phyloP scores from a whole-genome alignment of 2,329 filamentous ascomycete genomes.

The Xylariaceae sp. region DNA sequence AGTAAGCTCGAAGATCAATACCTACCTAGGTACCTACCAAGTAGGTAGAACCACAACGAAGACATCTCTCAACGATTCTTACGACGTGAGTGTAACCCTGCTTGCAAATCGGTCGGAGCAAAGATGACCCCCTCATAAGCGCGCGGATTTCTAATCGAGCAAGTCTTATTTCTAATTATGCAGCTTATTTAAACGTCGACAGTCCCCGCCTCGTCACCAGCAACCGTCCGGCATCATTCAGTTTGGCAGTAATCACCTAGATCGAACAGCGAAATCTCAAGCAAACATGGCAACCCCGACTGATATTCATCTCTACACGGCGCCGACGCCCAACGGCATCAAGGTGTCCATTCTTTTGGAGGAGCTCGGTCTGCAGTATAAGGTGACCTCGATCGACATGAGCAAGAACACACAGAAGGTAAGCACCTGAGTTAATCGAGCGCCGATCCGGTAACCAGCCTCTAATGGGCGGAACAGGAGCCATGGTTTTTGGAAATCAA shows the following conservation, averaged over 20 bases:
- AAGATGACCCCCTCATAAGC: neutral
- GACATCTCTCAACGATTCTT: no score
- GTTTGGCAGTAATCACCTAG: conserved; percentile 20
- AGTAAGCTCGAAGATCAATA: no score
- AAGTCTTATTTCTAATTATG: conserved; percentile 21
- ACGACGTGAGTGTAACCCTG: no score
- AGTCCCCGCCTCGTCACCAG: neutral
- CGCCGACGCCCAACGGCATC: conserved; percentile 82
- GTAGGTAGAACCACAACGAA: no score
- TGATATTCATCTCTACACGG: conserved; percentile 77
- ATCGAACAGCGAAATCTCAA: conserved; percentile 15
- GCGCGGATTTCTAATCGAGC: no score
- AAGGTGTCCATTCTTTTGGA: conserved; percentile 84
- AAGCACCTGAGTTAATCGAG: neutral
- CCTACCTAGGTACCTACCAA: no score
- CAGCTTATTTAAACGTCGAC: neutral
- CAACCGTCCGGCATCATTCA: neutral
- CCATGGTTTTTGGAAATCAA: conserved; percentile 89
- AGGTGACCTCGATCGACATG: conserved; percentile 65
- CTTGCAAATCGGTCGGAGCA: neutral
- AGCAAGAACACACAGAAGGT: conserved; percentile 71
- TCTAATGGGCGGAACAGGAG: conserved; percentile 38
- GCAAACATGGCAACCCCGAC: conserved; percentile 46
- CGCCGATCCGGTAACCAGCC: neutral
- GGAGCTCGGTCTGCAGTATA: conserved; percentile 79